A percentile compares a stretch with the other conserved stretches of the same genome.
Evolutionary conservation across 2,329 filamentous ascomycete species (phyloP).

Genomic region (Diaporthe eres): DNA sequence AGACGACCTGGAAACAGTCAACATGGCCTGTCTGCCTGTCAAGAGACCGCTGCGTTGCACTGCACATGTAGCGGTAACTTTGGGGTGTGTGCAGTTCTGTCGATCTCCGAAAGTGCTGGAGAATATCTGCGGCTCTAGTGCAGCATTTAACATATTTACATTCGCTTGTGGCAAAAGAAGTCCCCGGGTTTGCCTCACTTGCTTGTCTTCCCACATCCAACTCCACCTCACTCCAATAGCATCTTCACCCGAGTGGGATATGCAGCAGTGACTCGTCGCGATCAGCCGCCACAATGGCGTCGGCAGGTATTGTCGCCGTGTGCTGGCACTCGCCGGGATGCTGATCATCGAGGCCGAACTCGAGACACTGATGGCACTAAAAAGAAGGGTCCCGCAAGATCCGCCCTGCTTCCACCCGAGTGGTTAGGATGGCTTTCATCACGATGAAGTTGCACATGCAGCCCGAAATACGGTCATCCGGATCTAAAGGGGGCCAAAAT

Average conservation of each 20-base stretch:
- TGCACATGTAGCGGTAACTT: slow-evolving; percentile 28
- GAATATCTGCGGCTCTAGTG: slow-evolving; percentile 32
- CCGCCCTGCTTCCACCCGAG: slow-evolving; percentile 22
- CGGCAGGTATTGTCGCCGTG: slow-evolving; percentile 15
- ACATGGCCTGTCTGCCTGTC: slow-evolving; percentile 31
- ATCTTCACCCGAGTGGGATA: slow-evolving; percentile 10
- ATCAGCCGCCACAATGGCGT: slow-evolving; percentile 21
- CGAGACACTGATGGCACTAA: slow-evolving; percentile 4
- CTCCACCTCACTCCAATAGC: slow-evolving; percentile 20
- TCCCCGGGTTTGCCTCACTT: slow-evolving; percentile 25
- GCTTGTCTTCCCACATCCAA: neutral
- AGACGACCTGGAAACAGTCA: slow-evolving; percentile 27
- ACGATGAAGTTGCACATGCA: neutral
- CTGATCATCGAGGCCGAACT: slow-evolving; percentile 5
- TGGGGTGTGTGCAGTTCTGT: slow-evolving; percentile 24
- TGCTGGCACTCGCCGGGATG: slow-evolving; percentile 9
- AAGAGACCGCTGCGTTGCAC: slow-evolving; percentile 37
- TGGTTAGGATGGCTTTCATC: neutral
- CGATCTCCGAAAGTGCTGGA: slow-evolving; percentile 36
- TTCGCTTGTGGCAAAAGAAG: slow-evolving; percentile 28
- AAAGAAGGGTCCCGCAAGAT: slow-evolving; percentile 6
- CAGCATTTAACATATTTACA: slow-evolving; percentile 4
- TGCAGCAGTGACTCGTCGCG: neutral
- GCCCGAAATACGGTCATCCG: neutral
- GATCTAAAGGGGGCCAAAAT: neutral